A percentile compares a stretch with the other conserved stretches of the same genome.
Evolutionary conservation across 805 yeast species (phyloP).

Genomic region (Saccharomycopsis sp.): DNA sequence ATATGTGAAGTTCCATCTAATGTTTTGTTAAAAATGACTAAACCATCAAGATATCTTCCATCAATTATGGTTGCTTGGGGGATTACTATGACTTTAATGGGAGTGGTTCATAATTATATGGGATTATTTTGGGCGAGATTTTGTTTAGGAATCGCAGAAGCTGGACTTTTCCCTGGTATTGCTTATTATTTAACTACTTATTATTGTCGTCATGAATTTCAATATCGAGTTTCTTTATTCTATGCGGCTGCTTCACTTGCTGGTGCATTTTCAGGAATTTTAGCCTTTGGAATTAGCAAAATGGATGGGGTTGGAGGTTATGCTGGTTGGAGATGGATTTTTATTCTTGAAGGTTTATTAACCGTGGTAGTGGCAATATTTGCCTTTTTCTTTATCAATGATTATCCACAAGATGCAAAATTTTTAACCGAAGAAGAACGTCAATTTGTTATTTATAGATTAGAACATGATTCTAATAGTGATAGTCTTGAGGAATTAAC

Average conservation of each 20-base stretch:
- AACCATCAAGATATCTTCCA: constrained; percentile 28
- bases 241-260: constrained; percentile 28
- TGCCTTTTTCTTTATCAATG: constrained; percentile 42
- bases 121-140: constrained; percentile 26
- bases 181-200: constrained; percentile 29
- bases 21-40: constrained; percentile 25
- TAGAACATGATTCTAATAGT: constrained; percentile 10
- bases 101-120: constrained; percentile 24
- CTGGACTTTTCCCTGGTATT: constrained; percentile 35
- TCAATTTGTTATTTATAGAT: constrained; percentile 29
- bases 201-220: constrained; percentile 30
- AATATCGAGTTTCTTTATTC: constrained; percentile 28
- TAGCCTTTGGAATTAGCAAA: constrained; percentile 26
- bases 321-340: constrained; percentile 47
- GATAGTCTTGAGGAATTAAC: constrained; percentile 1
- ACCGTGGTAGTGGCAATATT: constrained; percentile 26
- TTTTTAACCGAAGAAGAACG: constrained; percentile 42
- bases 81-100: constrained; percentile 27
- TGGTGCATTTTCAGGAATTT: constrained; percentile 30
- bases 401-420: constrained; percentile 60
- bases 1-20: constrained; percentile 32
- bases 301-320: constrained; percentile 28
- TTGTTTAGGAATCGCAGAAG: constrained; percentile 32
- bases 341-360: constrained; percentile 38
- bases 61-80: constrained; percentile 31